Evolutionary conservation across 495 filamentous ascomycete genomes (phyloP).

Genomic region (Podospora australis): DNA sequence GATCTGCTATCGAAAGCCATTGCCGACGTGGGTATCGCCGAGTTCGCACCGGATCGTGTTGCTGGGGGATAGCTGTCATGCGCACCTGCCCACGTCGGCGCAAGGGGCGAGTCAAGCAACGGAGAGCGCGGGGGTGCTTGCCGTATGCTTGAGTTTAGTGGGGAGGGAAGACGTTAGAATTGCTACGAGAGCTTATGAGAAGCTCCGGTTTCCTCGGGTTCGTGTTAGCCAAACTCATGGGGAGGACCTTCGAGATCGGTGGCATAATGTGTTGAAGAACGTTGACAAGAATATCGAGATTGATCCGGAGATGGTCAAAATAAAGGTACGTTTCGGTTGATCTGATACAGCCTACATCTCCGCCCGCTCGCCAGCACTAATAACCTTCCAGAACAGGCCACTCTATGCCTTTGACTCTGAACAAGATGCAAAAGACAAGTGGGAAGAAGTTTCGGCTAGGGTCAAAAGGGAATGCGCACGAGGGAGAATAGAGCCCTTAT

Average conservation of each 20-base stretch:
- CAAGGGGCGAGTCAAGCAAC: constrained; percentile 46
- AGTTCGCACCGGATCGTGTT: constrained; percentile 38
- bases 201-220: constrained; percentile 42
- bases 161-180: constrained; percentile 38
- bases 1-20: constrained; percentile 44
- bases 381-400: constrained; percentile 34
- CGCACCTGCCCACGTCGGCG: constrained; percentile 42
- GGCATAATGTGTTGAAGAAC: constrained; percentile 45
- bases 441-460: constrained; percentile 33
- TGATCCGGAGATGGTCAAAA: constrained; percentile 48
- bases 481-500: constrained; percentile 38
- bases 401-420: constrained; percentile 48
- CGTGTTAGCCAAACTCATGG: constrained; percentile 45
- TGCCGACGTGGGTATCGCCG: constrained; percentile 41
- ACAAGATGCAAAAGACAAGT: constrained; percentile 38
- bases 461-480: constrained; percentile 33
- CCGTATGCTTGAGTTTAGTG: constrained; percentile 38
- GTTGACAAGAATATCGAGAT: constrained; percentile 43
- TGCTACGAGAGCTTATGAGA: constrained; percentile 48
- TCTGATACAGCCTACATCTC: background rate
- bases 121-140: constrained; percentile 43
- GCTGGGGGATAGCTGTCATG: constrained; percentile 44
- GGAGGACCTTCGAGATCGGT: constrained; percentile 46
- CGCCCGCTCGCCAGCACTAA: background rate
- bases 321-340: constrained; percentile 16